phyloP scores from a whole-genome alignment of 768 basidiomycete genomes.

The Polyporus arcularius region DNA sequence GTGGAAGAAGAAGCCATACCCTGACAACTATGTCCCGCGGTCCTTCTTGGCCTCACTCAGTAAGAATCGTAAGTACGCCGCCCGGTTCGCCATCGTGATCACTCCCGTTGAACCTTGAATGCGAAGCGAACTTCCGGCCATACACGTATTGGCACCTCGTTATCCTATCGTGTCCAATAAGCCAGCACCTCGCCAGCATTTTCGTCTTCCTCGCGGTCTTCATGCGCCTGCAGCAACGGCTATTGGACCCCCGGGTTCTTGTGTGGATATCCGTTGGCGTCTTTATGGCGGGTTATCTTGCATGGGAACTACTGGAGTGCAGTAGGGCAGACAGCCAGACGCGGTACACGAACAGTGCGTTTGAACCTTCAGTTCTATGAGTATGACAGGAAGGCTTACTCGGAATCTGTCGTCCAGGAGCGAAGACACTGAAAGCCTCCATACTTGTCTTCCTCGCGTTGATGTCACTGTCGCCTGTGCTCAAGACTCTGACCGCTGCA shows the following conservation, averaged over 20 bases:
- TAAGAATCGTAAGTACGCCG: slow-evolving; percentile 63
- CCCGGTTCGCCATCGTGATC: background rate
- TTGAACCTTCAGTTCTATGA: background rate
- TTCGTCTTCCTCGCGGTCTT: slow-evolving; percentile 84
- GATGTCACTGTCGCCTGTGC: slow-evolving; percentile 87
- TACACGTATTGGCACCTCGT: slow-evolving; percentile 79
- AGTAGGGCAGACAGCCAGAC: slow-evolving; percentile 23
- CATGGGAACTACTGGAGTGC: slow-evolving; percentile 60
- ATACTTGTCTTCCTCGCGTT: slow-evolving; percentile 87
- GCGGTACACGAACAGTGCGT: slow-evolving; percentile 37
- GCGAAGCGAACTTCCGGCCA: slow-evolving; percentile 74
- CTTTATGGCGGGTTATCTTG: slow-evolving; percentile 60
- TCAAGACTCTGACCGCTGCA: slow-evolving; percentile 89
- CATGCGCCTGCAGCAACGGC: slow-evolving; percentile 61
- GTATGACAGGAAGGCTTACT: background rate
- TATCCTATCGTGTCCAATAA: slow-evolving; percentile 69
- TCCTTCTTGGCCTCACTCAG: slow-evolving; percentile 78
- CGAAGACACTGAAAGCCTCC: slow-evolving; percentile 76
- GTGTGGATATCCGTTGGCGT: slow-evolving; percentile 63
- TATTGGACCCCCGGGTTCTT: slow-evolving; percentile 68
- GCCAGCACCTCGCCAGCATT: slow-evolving; percentile 81
- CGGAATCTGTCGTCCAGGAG: slow-evolving; percentile 41
- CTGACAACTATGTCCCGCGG: slow-evolving; percentile 85
- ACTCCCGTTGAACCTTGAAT: background rate
- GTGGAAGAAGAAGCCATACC: slow-evolving; percentile 75